Base-by-base conservation (phyloP, 176 grass and related monocot genomes). In the Secale cereale region DNA sequence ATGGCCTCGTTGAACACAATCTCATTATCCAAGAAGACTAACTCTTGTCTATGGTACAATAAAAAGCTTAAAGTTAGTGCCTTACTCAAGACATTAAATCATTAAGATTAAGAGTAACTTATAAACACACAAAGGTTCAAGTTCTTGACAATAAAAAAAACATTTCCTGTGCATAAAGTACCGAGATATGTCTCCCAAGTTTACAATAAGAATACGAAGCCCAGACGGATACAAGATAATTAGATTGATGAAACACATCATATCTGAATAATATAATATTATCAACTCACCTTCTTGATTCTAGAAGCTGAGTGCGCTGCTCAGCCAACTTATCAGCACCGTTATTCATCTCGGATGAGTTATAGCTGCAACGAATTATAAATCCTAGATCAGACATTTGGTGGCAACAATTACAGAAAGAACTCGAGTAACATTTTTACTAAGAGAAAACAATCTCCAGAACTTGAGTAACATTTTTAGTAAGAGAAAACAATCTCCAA, bases 21-120 rank as follows among this genome's bases (percentile, higher is more conserved):
- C 65, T 97, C 94, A 83, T 94, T 97, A 88, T 97, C 94, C 88
- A 97, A 90, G 77, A 92, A 88, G 27, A 90, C 79, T 29, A 97
- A 59, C 59, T 97, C 94, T 87, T 97, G 94, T 40, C 94, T 97
- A 74, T 75, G 56, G 80, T 79, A 62, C 32, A 86, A 37, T 25
- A 43, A 59, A 64, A 76, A 27, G 16, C 32, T 33, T 10, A n/a
- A 78, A 64, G 57, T 23, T 59, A 74, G 31, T 8, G 43, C 8
- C 59, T 46, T 76, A 33, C 13, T 76, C 2, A 0, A 60, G 19
- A 50, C 46, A 76, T 29, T 17, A 10, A 76, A 25, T 74, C 17
- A 74, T 50, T 74, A 59, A 48, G 13, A 16, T 12, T 59, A 50
- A 85, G 6, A 52, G 48, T 52, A 57, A 22, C 52, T 28, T 8